Evolutionary conservation across 148 eudicot genomes (phyloP).

Genomic region (Fagopyrum homotropicum): DNA sequence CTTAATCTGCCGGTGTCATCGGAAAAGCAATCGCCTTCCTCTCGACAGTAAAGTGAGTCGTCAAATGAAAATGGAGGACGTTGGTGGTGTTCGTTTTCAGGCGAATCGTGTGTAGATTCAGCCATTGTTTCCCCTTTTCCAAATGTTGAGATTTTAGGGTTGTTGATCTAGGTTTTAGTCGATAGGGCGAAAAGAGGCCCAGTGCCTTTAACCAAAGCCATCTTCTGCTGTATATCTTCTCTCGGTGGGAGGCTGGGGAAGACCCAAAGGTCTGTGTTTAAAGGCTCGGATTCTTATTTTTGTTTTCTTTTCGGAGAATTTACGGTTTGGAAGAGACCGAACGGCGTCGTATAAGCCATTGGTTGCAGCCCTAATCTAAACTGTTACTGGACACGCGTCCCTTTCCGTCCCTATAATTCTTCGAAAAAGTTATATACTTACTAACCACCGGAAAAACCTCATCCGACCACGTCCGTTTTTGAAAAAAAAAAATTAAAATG

Average conservation of each 20-base stretch:
- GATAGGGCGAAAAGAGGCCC: conserved; percentile 11
- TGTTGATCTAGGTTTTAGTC: background rate
- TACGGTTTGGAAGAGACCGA: background rate
- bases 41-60: conserved; percentile 11
- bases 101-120: background rate
- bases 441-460: too few relatives aligned
- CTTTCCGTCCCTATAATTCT: background rate
- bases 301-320: background rate
- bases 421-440: too few relatives aligned
- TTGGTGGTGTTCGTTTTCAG: conserved; percentile 4
- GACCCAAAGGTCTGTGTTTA: conserved; percentile 7
- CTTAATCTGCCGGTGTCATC: background rate
- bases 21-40: background rate
- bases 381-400: background rate
- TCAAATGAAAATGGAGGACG: conserved; percentile 1
- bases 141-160: conserved; percentile 8
- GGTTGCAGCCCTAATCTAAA: background rate
- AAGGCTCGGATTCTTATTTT: background rate
- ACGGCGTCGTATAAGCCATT: conserved; percentile 6
- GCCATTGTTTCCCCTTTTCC: background rate
- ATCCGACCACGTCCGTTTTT: too few relatives aligned
- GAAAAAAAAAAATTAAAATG: too few relatives aligned
- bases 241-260: background rate
- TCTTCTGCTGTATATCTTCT: background rate
- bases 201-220: conserved; percentile 6